These are phyloP conservation scores for Globisporangium lucens DNA, from an alignment of 352 stramenopile species.

Conservation along the genomic window DNA sequence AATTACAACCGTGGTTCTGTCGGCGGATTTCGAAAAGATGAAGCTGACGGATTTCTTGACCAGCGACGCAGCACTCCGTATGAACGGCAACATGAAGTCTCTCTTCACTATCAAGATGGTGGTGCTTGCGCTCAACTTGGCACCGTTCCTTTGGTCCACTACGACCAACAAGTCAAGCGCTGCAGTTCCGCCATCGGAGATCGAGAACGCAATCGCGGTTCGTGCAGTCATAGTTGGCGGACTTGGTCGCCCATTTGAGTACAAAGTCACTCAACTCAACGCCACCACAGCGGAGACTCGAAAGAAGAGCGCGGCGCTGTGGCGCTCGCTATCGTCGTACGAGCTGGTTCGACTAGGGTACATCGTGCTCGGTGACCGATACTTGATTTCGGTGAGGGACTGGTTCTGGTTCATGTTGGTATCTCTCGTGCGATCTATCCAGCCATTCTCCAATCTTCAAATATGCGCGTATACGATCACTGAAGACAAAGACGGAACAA, in stretches of 20 bases:
- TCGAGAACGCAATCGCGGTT: constrained; percentile 2
- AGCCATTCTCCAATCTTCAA: constrained; percentile 8
- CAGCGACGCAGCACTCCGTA: too few relatives aligned
- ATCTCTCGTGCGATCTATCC: neutral
- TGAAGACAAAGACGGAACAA: neutral
- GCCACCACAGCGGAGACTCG: too few relatives aligned
- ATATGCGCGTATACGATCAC: neutral
- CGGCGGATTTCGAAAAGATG: too few relatives aligned
- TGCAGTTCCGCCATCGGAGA: neutral
- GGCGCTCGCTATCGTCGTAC: neutral
- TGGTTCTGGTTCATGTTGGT: constrained; percentile 9
- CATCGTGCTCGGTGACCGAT: constrained; percentile 16
- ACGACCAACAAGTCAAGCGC: neutral
- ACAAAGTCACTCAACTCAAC: neutral
- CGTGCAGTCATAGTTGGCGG: constrained; percentile 1
- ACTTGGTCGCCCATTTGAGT: neutral
- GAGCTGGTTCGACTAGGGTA: constrained; percentile 18
- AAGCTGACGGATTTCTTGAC: too few relatives aligned
- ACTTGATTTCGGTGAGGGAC: constrained; percentile 23
- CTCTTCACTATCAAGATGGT: too few relatives aligned
- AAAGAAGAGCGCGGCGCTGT: neutral
- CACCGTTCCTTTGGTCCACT: too few relatives aligned
- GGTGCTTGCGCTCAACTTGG: too few relatives aligned
- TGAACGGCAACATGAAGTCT: too few relatives aligned
- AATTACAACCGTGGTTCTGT: too few relatives aligned